Conservation (phyloP, 345 rosid genomes). For the Eucalyptus grandis region DNA sequence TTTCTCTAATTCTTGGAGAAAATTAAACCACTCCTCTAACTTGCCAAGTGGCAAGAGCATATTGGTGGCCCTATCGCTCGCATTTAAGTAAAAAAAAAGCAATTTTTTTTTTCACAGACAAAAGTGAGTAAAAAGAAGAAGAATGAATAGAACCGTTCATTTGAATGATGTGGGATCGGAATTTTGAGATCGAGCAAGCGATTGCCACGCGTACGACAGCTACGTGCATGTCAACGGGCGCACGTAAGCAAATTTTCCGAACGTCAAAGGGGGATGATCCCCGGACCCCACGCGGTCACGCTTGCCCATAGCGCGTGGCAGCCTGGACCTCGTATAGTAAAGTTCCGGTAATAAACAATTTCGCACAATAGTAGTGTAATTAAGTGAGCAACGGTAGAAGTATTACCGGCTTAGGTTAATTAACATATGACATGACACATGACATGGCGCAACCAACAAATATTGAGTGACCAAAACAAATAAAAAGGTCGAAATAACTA, state of each 20-base stretch:
- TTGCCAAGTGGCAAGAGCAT: background rate
- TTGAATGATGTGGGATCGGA: background rate
- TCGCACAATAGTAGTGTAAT: background rate
- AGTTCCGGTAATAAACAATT: background rate
- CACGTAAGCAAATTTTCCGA: background rate
- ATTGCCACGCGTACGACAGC: background rate
- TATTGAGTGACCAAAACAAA: background rate
- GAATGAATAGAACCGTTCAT: background rate
- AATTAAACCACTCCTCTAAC: background rate
- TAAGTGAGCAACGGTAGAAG: background rate
- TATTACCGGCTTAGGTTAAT: background rate
- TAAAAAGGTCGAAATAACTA: background rate
- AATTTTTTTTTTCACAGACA: background rate
- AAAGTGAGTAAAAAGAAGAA: background rate
- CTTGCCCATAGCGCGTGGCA: background rate
- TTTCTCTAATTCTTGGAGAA: background rate
- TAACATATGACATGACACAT: background rate
- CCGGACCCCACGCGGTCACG: background rate
- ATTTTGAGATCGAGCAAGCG: background rate
- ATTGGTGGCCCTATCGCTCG: background rate
- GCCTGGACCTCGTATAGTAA: background rate
- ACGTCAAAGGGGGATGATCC: background rate
- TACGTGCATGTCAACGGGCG: background rate
- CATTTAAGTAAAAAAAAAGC: background rate
- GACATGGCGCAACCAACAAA: background rate